A percentile compares a stretch with the other conserved stretches of the same genome.
Conservation (phyloP, 139 green algal species). For the Haematococcus sp. region DNA sequence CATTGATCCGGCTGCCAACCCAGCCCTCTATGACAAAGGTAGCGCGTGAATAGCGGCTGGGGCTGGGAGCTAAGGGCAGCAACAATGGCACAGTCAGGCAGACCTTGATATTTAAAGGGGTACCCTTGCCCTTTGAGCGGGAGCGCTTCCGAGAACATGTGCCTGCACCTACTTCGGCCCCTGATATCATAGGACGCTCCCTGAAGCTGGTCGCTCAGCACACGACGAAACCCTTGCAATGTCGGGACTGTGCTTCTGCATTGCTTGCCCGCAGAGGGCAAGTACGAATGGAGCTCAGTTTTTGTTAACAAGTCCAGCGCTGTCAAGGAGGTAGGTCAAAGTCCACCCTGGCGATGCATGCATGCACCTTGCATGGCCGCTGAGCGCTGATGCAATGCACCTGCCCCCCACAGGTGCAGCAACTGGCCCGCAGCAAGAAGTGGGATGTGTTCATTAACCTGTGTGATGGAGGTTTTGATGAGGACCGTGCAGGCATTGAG, state of each 20-base stretch:
- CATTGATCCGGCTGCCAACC: no score
- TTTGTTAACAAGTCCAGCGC: not conserved
- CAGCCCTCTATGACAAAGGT: no score
- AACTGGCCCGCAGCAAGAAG: not conserved
- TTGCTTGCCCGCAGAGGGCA: not conserved
- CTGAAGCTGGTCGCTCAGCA: no score
- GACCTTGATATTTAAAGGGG: no score
- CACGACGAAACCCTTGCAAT: not conserved
- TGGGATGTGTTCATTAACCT: not conserved
- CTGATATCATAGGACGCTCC: no score
- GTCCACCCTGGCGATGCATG: not conserved
- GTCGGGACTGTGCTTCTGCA: no score
- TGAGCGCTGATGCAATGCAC: not conserved
- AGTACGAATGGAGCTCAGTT: not conserved
- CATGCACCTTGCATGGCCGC: not conserved
- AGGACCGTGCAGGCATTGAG: conserved; percentile 3
- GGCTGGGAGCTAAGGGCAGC: no score
- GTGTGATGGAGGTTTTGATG: conserved; percentile 4
- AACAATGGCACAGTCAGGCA: no score
- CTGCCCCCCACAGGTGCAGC: not conserved
- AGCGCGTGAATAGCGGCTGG: no score
- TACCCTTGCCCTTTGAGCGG: not conserved
- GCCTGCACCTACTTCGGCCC: no score
- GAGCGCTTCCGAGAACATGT: not conserved
- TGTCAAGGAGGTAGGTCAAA: not conserved